Evolutionary conservation across 169 alveolate genomes (phyloP), one percentile per base, ranked within the genome.

Genomic region (Cyclospora cayetanensis): DNA sequence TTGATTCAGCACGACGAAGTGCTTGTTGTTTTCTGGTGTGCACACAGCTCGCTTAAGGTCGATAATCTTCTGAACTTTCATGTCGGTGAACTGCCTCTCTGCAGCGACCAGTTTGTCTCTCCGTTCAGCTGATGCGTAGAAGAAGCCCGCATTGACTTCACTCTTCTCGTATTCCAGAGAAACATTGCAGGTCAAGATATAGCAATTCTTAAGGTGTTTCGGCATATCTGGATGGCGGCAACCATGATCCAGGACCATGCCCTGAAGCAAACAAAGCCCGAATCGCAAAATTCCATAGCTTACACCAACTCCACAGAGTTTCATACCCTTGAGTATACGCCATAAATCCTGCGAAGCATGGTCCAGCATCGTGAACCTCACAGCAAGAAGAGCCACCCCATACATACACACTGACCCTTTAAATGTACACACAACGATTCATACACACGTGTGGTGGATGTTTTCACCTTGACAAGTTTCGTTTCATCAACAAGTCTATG

Each of bases 211-310:
- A 50, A 98, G 96, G 83, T 96, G 95, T 93, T 97, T 97, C n/a
- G 99, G 99, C 99, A 98, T 99, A 87, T 98, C 99, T 60, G 99
- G 99, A 93, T 98, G 99, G 65, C 99, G 94, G 18, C 99, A 97
- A 15, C 99, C 99, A 95, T 99, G 99, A 95, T 99, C 99, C 90
- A 99, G 93, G 7, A 98, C 99, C 98, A 98, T 95, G 2, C 99
- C 99, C 79, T 98, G 86, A 39, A 96, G 95, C 60, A 46, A n/a
- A n/a, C 60, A 46, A 46, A 15, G n/a, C 60, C 7, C 60, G 15
- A 46, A 46, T 15, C 60, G n/a, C 15, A 46, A 46, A 46, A 7
- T 15, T 15, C 15, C 7, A 46, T 46, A 15, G 7, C 60, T 46
- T 46, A 15, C 7, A 46, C n/a, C 60, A 7, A 7, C 60, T 46